Base-by-base conservation (phyloP, 2,329 filamentous ascomycete genomes). In the Aspergillus ibericus region DNA sequence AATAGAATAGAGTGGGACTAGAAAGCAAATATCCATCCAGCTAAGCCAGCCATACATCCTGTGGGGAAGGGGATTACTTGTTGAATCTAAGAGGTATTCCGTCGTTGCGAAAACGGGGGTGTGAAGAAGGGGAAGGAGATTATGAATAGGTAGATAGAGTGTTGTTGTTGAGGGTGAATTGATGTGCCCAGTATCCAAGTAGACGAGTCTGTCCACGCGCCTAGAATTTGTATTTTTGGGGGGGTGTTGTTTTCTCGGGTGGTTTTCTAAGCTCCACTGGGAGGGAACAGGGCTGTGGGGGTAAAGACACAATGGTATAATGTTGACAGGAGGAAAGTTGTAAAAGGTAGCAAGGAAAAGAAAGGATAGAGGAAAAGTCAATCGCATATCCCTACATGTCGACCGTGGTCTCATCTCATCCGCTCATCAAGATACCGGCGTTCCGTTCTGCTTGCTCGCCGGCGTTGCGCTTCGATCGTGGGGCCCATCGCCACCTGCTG, bases 381-480 rank as follows among this genome's bases (percentile, higher is more conserved):
- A 48, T 29, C 48, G n/a, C 12, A 51, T 38, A 8, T 56, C 15
- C 35, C 38, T 40, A 56, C 47, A 50, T 46, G 15, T 35, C 42
- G n/a, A 50, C 47, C 56, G 15, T 47, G 34, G 20, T 32, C 22
- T 22, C 47, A 15, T 57, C 54, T 32, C 20, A n/a, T 56, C 38
- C 9, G 25, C 35, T 66, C 56, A 70, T 64, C 63, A 66, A 25
- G 63, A 63, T 12, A 69, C 64, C 10, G 70, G 68, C 1, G 70
- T 73, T 25, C 70, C 70, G 27, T 70, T 74, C 42, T 66, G 69
- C 51, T 67, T 72, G 59, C 63, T 70, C 29, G 65, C 68, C 16
- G 74, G 72, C 10, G 73, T 75, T 13, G 68, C 63, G 56, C 73
- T 75, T 38, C 71, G 67, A 56, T 74, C 74, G 57, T 74, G 72